These are phyloP conservation scores for Cyclostephanos tholiformis DNA, from an alignment of 108 stramenopile species.

Conservation along the genomic window DNA sequence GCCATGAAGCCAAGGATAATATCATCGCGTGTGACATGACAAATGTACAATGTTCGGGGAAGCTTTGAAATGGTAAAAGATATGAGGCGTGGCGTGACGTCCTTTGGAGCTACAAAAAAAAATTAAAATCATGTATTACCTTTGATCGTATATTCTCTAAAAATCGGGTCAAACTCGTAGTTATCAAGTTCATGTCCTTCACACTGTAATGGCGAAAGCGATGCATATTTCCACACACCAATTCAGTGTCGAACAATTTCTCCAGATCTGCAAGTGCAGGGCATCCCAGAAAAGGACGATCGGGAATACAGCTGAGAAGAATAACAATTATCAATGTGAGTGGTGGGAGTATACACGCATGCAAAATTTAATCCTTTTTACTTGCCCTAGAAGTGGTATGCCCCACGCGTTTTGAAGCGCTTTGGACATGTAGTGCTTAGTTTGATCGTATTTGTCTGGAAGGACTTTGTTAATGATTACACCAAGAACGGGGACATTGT, in stretches of 20 bases:
- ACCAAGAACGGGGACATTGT: constrained; percentile 88
- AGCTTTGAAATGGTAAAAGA: too few species aligned
- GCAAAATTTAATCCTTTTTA: background rate
- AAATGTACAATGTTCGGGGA: constrained; percentile 88
- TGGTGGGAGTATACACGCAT: background rate
- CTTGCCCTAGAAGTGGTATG: constrained; percentile 73
- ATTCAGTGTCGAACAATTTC: constrained; percentile 69
- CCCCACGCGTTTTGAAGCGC: constrained; percentile 83
- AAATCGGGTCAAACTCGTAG: constrained; percentile 85
- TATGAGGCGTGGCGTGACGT: too few species aligned
- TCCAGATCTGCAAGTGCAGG: constrained; percentile 93
- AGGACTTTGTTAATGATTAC: constrained; percentile 96
- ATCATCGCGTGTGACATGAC: constrained; percentile 91
- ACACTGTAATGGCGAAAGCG: constrained; percentile 85
- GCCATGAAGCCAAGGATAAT: constrained; percentile 91
- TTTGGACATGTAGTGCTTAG: constrained; percentile 77
- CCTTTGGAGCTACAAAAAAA: too few species aligned
- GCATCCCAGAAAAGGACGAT: constrained; percentile 88
- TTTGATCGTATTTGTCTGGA: constrained; percentile 90
- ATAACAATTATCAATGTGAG: background rate
- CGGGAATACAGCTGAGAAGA: constrained; percentile 79
- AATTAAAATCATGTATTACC: too few species aligned
- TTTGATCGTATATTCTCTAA: too few species aligned
- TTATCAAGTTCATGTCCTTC: constrained; percentile 86
- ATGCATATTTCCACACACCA: constrained; percentile 75